Conservation (phyloP, 2,329 filamentous ascomycete species). For the Leptographium galeiforme region DNA sequence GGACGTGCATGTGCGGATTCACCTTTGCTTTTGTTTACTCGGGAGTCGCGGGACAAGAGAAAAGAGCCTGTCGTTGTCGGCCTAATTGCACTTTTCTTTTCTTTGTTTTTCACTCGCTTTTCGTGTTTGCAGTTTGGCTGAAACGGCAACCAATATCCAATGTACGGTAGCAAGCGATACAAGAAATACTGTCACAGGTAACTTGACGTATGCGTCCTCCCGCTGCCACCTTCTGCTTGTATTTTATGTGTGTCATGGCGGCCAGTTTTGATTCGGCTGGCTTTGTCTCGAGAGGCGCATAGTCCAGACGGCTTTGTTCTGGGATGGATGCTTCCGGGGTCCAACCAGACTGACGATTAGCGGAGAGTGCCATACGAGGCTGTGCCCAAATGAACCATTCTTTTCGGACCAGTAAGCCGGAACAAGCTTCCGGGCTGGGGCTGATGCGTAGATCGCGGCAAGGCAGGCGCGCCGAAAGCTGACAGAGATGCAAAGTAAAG, state of each 20-base stretch:
- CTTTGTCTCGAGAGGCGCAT: background rate
- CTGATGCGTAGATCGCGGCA: no score
- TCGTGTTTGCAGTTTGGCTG: background rate
- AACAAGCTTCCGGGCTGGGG: no score
- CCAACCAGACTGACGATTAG: no score
- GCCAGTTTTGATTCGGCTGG: no score
- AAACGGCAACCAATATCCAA: background rate
- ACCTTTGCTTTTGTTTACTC: background rate
- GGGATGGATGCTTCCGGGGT: no score
- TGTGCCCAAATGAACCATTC: no score
- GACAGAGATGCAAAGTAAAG: no score
- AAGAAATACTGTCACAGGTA: background rate
- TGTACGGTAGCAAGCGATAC: slow-evolving; percentile 3
- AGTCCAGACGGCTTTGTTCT: no score
- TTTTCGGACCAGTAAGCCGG: no score
- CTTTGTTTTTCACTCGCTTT: background rate
- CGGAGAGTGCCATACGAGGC: no score
- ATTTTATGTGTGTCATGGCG: background rate
- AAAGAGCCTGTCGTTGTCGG: background rate
- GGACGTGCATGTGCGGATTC: background rate
- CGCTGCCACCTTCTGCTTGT: background rate
- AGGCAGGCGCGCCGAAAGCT: no score
- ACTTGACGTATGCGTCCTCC: background rate
- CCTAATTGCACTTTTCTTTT: background rate
- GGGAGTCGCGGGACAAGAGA: slow-evolving; percentile 1